These are phyloP conservation scores for Digitaria exilis DNA, from an alignment of 202 grass and related monocot genomes.

Conservation along the genomic window DNA sequence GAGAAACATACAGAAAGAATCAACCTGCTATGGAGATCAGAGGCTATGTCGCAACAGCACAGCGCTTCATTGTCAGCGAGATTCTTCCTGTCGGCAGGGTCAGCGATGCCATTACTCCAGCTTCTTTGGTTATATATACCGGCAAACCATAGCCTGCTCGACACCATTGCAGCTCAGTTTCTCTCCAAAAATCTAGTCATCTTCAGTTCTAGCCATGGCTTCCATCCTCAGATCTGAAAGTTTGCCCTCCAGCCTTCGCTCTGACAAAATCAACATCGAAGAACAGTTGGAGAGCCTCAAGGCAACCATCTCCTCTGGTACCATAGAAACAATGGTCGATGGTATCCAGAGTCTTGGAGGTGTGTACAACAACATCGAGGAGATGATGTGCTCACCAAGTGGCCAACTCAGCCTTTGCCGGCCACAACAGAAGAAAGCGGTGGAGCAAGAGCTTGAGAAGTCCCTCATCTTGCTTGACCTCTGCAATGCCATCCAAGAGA, in stretches of 20 bases:
- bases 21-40: conserved; percentile 15
- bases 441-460: conserved; percentile 53
- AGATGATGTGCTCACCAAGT: conserved; percentile 46
- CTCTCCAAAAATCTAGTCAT: not conserved
- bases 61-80: not conserved
- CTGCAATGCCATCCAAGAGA: conserved; percentile 49
- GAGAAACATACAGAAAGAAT: conserved; percentile 34
- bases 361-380: conserved; percentile 51
- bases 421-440: conserved; percentile 40
- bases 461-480: conserved; percentile 56
- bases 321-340: conserved; percentile 36
- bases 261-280: conserved; percentile 38
- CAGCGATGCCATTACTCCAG: not conserved
- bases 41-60: conserved; percentile 4
- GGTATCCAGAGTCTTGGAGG: conserved; percentile 41
- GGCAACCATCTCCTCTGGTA: conserved; percentile 36
- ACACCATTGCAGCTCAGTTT: conserved; percentile 1
- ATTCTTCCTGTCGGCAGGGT: conserved; percentile 33
- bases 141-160: not conserved
- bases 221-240: conserved; percentile 59
- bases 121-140: conserved; percentile 34
- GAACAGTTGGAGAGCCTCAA: conserved; percentile 48
- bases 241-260: conserved; percentile 42
- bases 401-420: conserved; percentile 42
- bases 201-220: conserved; percentile 40